Evolutionary conservation across 352 stramenopile genomes (phyloP).

Genomic region (Globisporangium cylindrosporum): DNA sequence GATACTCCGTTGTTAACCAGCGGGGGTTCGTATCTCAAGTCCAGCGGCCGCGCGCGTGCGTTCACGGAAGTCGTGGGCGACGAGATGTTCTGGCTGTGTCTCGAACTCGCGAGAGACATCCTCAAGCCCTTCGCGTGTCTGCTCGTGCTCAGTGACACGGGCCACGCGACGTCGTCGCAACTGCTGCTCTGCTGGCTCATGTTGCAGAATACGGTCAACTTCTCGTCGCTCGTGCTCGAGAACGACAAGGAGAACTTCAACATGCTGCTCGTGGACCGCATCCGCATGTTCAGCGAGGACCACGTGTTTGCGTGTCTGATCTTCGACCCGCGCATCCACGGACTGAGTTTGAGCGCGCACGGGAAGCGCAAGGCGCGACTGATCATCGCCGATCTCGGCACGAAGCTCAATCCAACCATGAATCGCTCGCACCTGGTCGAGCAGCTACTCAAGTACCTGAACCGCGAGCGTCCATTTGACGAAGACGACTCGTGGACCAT

Average conservation of each 20-base stretch:
- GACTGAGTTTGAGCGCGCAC: slow-evolving; percentile 28
- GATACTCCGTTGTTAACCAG: not conserved
- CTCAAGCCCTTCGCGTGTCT: slow-evolving; percentile 27
- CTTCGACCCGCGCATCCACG: slow-evolving; percentile 34
- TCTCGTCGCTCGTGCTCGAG: slow-evolving; percentile 13
- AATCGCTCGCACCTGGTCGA: slow-evolving; percentile 28
- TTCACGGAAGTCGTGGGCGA: slow-evolving; percentile 9
- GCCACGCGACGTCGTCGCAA: slow-evolving; percentile 25
- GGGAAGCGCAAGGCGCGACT: slow-evolving; percentile 29
- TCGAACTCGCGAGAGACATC: slow-evolving; percentile 14
- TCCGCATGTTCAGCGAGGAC: slow-evolving; percentile 21
- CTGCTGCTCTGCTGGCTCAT: slow-evolving; percentile 33
- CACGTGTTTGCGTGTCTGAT: slow-evolving; percentile 31
- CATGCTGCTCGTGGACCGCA: slow-evolving; percentile 17
- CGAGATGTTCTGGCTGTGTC: slow-evolving; percentile 29
- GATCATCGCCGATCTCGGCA: slow-evolving; percentile 21
- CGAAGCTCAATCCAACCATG: slow-evolving; percentile 14
- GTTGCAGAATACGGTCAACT: slow-evolving; percentile 14
- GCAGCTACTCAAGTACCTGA: slow-evolving; percentile 38
- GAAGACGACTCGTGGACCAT: slow-evolving; percentile 38
- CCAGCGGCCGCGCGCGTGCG: not conserved
- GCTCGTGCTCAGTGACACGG: slow-evolving; percentile 27
- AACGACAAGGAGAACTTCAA: slow-evolving; percentile 24
- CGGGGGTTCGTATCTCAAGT: not conserved
- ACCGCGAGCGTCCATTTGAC: slow-evolving; percentile 34